Evolutionary conservation across 352 stramenopile genomes (phyloP), one percentile per base, ranked within the genome.

Genomic region (Phytophthora quininea): DNA sequence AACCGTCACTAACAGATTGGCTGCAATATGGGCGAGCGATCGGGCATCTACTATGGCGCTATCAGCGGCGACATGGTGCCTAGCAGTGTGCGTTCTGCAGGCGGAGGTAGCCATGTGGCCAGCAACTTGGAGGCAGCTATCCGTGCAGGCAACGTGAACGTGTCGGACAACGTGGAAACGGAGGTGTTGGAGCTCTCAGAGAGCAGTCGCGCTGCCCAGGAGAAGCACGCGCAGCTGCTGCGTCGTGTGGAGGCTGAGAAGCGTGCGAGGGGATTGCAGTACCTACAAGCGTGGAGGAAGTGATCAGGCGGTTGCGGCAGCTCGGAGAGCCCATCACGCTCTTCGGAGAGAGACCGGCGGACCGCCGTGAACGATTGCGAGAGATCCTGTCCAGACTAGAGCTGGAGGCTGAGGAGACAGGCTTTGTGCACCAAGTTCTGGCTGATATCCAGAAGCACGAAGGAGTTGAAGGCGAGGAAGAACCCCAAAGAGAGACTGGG

Each of bases 301-400:
- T 99, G 19, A 88, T 97, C 29, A 69, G 82, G 37, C 81, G 87
- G 10, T 77, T 99, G 54, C 94, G 97, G 19, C 75, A 89, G 66
- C 72, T 98, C 42, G 89, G 95, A 4, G 80, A 98, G 35, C 97
- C 97, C 15, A 88, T 98, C 31, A 97, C 95, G 64, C 80, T 99
- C 11, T 99, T 99, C 76, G 97, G 96, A 29, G 97, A 99, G 71
- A 89, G 97, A 38, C 86, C 93, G 9, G 96, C 94, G 2, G 96
- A 98, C 74, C 91, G 98, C 24, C 91, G 97, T 32, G 90, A 98
- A 70, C 92, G 97, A 35, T 74, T 99, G 60, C 88, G 95, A 11
- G 82, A 97, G 64, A 80, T 97, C 54, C 73, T 99, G 45, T 96
- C 92, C 15, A 73, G 82, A 11, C 76, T 93, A 11, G 80, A 94